A percentile compares a stretch with the other conserved stretches of the same genome.
Evolutionary conservation across 805 yeast genomes (phyloP).

Genomic region (Metschnikowia arizonensis): DNA sequence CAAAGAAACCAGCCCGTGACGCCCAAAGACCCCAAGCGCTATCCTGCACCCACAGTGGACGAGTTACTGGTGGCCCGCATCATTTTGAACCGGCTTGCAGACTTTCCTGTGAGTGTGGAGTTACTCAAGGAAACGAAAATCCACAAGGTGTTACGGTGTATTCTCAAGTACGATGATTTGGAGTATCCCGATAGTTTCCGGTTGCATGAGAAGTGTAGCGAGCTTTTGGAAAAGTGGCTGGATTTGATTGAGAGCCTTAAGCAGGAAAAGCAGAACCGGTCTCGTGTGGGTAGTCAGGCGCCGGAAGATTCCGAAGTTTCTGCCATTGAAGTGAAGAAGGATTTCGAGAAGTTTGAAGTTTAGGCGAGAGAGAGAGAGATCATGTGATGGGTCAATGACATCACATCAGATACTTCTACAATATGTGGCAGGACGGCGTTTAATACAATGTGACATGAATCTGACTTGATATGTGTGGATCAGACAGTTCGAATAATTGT

Average conservation of each 20-base stretch:
- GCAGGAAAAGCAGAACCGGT: conserved; percentile 24
- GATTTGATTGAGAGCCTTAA: conserved; percentile 33
- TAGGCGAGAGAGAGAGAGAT: no score
- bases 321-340: conserved; percentile 11
- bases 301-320: conserved; percentile 16
- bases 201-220: conserved; percentile 43
- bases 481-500: no score
- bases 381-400: no score
- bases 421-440: no score
- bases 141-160: conserved; percentile 51
- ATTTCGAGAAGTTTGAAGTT: conserved; percentile 8
- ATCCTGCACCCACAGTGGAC: conserved; percentile 40
- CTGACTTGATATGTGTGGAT: no score
- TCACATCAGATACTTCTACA: no score
- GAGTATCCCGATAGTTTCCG: conserved; percentile 42
- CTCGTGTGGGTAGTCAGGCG: conserved; percentile 13
- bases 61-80: conserved; percentile 41
- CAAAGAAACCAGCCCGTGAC: conserved; percentile 42
- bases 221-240: conserved; percentile 41
- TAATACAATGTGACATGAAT: no score
- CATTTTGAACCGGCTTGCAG: conserved; percentile 38
- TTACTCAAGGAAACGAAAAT: conserved; percentile 44
- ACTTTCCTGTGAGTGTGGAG: conserved; percentile 39
- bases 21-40: conserved; percentile 31
- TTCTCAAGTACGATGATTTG: conserved; percentile 36